Conservation (phyloP, 495 filamentous ascomycete genomes). For the Neurospora sp. region DNA sequence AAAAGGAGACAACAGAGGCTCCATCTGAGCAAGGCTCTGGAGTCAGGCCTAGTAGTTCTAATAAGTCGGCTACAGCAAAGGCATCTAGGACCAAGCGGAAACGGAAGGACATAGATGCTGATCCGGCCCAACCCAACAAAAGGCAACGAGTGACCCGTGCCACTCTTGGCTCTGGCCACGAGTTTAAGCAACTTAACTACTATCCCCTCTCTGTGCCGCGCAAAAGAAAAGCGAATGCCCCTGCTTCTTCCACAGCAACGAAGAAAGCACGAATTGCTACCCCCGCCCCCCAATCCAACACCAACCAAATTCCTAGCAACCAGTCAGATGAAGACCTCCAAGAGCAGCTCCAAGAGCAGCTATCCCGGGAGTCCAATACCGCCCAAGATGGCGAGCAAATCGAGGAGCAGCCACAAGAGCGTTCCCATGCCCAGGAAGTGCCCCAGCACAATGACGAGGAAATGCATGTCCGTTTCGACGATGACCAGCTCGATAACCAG, state of each 20-base stretch:
- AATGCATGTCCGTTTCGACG: neutral
- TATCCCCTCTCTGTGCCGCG: neutral
- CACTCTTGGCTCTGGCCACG: neutral
- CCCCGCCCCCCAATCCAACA: neutral
- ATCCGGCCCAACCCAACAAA: neutral
- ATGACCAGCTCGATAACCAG: neutral
- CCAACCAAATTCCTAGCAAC: neutral
- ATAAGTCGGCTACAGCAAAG: neutral
- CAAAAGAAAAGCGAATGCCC: neutral
- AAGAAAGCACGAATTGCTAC: neutral
- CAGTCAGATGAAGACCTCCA: neutral
- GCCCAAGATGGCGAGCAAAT: neutral
- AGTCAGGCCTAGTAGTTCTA: neutral
- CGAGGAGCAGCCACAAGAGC: neutral
- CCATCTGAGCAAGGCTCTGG: neutral
- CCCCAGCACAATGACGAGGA: neutral
- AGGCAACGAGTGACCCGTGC: neutral
- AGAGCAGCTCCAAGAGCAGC: neutral
- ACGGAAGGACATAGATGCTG: neutral
- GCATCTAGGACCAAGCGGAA: neutral
- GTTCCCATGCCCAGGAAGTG: neutral
- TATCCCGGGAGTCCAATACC: neutral
- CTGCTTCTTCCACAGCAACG: neutral
- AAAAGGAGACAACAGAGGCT: neutral
- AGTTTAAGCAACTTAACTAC: neutral